A percentile compares a stretch with the other conserved stretches of the same genome.
phyloP scores from a whole-genome alignment of 768 basidiomycete genomes.

The Macrolepiota albuminosa region DNA sequence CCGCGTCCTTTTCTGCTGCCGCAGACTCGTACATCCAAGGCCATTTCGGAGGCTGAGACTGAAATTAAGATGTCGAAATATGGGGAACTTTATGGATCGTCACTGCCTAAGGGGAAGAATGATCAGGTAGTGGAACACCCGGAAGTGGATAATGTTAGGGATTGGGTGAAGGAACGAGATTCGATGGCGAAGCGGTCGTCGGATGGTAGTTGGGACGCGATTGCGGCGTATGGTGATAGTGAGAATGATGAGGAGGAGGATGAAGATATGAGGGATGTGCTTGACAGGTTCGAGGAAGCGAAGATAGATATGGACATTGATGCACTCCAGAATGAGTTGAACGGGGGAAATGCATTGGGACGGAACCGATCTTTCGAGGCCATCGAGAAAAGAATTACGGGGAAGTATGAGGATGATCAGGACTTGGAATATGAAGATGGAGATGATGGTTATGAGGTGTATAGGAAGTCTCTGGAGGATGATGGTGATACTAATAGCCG shows the following conservation, averaged over 20 bases:
- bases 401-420: conserved; percentile 4
- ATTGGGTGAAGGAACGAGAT: conserved; percentile 7
- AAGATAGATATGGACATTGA: conserved; percentile 6
- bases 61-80: conserved; percentile 25
- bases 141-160: conserved; percentile 2
- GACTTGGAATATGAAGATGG: conserved; percentile 16
- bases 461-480: conserved; percentile 21
- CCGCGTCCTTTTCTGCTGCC: conserved; percentile 33
- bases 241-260: conserved; percentile 22
- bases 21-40: conserved; percentile 15
- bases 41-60: conserved; percentile 21
- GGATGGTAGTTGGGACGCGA: conserved; percentile 21
- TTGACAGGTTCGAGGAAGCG: conserved; percentile 33
- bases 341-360: conserved; percentile 20
- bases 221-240: conserved; percentile 19
- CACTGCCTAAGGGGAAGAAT: conserved; percentile 4
- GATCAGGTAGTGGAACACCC: conserved; percentile 6
- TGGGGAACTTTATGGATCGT: conserved; percentile 26
- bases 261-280: conserved; percentile 28
- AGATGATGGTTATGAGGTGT: conserved; percentile 9
- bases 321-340: conserved; percentile 3
- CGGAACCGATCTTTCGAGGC: conserved; percentile 25
- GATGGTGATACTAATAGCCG: conserved; percentile 29
- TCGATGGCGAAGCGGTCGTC: conserved; percentile 7
- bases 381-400: conserved; percentile 9